Conservation (phyloP, 2,329 filamentous ascomycete species). For the Neofusicoccum kwambonambiense region DNA sequence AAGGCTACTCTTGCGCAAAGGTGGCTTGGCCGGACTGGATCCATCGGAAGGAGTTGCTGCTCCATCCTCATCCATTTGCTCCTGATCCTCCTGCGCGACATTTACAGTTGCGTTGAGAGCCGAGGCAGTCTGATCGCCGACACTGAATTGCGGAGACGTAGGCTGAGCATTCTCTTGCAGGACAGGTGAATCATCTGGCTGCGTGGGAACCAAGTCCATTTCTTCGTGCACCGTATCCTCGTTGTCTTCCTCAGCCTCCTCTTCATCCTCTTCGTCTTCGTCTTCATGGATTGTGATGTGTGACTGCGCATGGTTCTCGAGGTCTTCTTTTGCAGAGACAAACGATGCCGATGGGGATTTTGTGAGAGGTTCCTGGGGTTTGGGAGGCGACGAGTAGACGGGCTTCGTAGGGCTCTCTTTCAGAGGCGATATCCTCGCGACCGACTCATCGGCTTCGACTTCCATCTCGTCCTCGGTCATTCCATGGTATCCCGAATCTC, state of each 20-base stretch:
- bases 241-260: conserved; percentile 24
- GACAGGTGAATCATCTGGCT: not conserved
- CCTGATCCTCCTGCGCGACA: conserved; percentile 26
- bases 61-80: conserved; percentile 49
- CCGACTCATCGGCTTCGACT: conserved; percentile 24
- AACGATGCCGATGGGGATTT: conserved; percentile 42
- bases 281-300: conserved; percentile 20
- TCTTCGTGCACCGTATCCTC: conserved; percentile 25
- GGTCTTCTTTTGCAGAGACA: conserved; percentile 48
- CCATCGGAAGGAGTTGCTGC: conserved; percentile 63
- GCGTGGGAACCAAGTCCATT: conserved; percentile 16
- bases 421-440: conserved; percentile 19
- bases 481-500: conserved; percentile 71
- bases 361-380: not conserved
- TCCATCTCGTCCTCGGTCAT: conserved; percentile 58
- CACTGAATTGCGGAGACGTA: conserved; percentile 32
- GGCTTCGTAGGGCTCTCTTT: conserved; percentile 26
- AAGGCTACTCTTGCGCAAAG: conserved; percentile 89
- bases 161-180: not conserved
- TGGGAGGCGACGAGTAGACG: conserved; percentile 18
- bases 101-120: conserved; percentile 29
- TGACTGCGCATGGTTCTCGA: conserved; percentile 26
- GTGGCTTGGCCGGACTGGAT: conserved; percentile 72
- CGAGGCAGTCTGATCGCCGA: conserved; percentile 33
- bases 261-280: conserved; percentile 22